These are phyloP conservation scores for Phytopythium aichiense DNA, from an alignment of 352 stramenopile genomes.

Conservation along the genomic window DNA sequence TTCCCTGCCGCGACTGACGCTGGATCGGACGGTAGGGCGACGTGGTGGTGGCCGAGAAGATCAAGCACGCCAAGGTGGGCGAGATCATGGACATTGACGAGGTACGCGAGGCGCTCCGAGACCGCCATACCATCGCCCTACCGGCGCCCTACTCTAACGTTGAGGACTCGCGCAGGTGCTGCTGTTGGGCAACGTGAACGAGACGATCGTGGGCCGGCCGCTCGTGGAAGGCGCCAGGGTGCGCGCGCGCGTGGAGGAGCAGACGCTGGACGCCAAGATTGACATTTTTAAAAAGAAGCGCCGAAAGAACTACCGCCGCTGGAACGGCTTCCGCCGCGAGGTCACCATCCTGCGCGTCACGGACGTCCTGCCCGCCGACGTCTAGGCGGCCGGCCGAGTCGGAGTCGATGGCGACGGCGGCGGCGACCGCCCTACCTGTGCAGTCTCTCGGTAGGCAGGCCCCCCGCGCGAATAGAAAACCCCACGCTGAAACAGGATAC, in stretches of 20 bases:
- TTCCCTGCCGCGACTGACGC: background rate
- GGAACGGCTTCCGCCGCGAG: conserved; percentile 84
- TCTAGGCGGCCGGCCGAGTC: conserved; percentile 11
- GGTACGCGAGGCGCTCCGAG: background rate
- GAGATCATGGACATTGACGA: conserved; percentile 81
- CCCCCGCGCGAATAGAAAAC: background rate
- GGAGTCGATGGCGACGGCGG: too few species aligned
- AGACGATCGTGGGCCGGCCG: conserved; percentile 77
- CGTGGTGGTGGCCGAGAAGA: conserved; percentile 81
- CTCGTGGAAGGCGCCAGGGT: conserved; percentile 70
- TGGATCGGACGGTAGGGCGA: conserved; percentile 35
- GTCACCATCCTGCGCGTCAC: conserved; percentile 83
- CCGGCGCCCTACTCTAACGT: background rate
- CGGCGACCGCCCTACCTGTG: background rate
- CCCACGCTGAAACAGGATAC: background rate
- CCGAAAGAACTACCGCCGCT: conserved; percentile 88
- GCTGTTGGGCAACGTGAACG: conserved; percentile 77
- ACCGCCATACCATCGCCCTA: background rate
- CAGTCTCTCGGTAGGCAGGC: background rate
- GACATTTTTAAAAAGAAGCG: conserved; percentile 91
- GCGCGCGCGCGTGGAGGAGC: conserved; percentile 78
- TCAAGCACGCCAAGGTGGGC: conserved; percentile 82
- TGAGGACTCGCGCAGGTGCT: conserved; percentile 35
- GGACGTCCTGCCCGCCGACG: conserved; percentile 62
- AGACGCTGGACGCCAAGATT: conserved; percentile 86